Conservation (phyloP, 192 early-diverging fungal genomes). For the Backusella luteola region DNA sequence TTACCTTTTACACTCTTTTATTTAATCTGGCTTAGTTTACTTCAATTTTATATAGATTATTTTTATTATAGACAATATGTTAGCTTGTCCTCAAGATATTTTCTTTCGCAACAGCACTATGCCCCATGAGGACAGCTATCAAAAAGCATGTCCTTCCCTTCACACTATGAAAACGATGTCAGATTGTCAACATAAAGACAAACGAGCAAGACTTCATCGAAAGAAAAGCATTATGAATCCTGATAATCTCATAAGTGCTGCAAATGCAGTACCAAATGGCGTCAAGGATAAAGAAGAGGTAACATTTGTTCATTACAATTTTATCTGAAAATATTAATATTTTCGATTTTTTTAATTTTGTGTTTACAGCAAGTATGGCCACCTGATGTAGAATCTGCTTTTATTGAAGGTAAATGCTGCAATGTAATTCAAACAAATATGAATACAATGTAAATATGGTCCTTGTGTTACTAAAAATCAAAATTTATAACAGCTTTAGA, state of each 20-base stretch:
- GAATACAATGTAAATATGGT: not conserved
- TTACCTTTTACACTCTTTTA: not conserved
- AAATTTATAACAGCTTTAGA: conserved; percentile 37
- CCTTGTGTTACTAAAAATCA: not conserved
- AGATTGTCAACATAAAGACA: conserved; percentile 12
- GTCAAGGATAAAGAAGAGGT: conserved; percentile 31
- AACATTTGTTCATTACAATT: not conserved
- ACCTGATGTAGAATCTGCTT: conserved; percentile 55
- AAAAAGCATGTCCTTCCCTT: not conserved
- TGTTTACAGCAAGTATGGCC: conserved; percentile 53
- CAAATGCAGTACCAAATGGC: not conserved
- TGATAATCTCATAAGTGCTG: not conserved
- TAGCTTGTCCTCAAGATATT: conserved; percentile 35
- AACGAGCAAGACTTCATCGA: conserved; percentile 10
- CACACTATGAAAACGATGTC: not conserved
- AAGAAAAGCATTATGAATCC: not conserved
- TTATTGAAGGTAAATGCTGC: conserved; percentile 51
- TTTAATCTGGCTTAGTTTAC: not conserved
- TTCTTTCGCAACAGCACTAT: conserved; percentile 23
- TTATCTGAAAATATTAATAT: not conserved
- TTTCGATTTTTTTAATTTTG: not conserved
- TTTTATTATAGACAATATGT: conserved; percentile 15
- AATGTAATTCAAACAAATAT: not conserved
- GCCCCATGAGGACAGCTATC: not conserved
- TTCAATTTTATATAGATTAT: not conserved